These are phyloP conservation scores for Aureobasidium sp. DNA, from an alignment of 2,329 filamentous ascomycete species.

Conservation along the genomic window DNA sequence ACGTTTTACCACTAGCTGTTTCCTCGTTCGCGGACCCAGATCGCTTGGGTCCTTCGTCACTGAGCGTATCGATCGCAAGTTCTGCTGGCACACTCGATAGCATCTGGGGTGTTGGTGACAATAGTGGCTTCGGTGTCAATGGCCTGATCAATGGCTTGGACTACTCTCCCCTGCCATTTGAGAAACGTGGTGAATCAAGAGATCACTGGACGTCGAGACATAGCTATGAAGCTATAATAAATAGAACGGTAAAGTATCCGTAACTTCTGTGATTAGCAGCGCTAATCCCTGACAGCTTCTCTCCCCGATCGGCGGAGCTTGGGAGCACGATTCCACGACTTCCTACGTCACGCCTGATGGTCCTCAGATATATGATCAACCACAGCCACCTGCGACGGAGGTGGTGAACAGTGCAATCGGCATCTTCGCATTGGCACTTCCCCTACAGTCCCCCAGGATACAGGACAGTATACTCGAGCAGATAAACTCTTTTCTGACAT, in stretches of 20 bases:
- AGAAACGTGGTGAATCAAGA: conserved; percentile 30
- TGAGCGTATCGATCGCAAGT: conserved; percentile 86
- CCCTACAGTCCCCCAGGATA: conserved; percentile 79
- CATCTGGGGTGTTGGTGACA: conserved; percentile 92
- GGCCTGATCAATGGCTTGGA: conserved; percentile 73
- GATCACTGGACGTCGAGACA: conserved; percentile 32
- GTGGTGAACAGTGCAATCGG: conserved; percentile 92
- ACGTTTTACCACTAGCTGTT: conserved; percentile 79
- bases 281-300: conserved; percentile 26
- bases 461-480: conserved; percentile 96
- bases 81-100: conserved; percentile 85
- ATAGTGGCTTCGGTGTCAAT: conserved; percentile 88
- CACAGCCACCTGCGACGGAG: conserved; percentile 81
- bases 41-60: conserved; percentile 71
- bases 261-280: background rate
- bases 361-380: conserved; percentile 32
- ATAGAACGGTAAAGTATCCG: conserved; percentile 35
- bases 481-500: conserved; percentile 80
- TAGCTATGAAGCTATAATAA: conserved; percentile 57
- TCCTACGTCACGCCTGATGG: conserved; percentile 56
- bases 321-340: conserved; percentile 81
- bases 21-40: conserved; percentile 90
- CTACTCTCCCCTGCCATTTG: conserved; percentile 58
- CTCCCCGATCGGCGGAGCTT: conserved; percentile 66
- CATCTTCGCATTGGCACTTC: conserved; percentile 83